Evolutionary conservation across 805 yeast species (phyloP), one percentile per base, ranked within the genome.

Genomic region (Kodamaea jinghongensis): DNA sequence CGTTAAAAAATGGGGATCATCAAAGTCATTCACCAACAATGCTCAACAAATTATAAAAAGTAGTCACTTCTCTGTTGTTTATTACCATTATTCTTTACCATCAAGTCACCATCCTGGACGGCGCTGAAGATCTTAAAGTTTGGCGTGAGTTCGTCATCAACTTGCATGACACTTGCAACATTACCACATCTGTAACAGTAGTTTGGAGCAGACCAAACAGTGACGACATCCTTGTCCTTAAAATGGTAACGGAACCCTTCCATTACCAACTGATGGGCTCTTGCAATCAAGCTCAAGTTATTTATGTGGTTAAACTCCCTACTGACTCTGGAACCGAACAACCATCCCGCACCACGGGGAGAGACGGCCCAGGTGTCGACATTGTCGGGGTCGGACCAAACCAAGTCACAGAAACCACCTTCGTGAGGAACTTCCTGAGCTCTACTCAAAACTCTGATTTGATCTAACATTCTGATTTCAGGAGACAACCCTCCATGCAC

Each of bases 401-500:
- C 90, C 54, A 91, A 76, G 63, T 91, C 99, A 58, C 97, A 93
- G 62, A 91, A 91, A 2, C 97, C 98, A 51, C 99, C 99, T 67
- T 91, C 99, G 61, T 93, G 98, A 2, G 99, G 99, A 34, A 91
- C 96, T 65, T 91, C 98, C 64, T 91, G 98, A 3, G 98, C 98
- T 56, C 99, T 76, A 38, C 93, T 84, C 42, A 91, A 71, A 13
- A 91, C 98, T 54, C 98, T 74, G 49, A 91, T 89, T 65, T 91
- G 99, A 62, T 91, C 99, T 50, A 91, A 74, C 96, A 93, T 90
- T 60, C 98, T 79, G 47, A 91, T 90, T 63, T 93, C 98, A 2
- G 99, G 99, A 10, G 96, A 86, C 41, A 91, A 73, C 4, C 99
- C 99, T 43, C 99, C 99, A 61, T 91, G 99, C 32, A 93, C 96